Evolutionary conservation across 2,329 filamentous ascomycete genomes (phyloP).

Genomic region (Neonectria coccinea): DNA sequence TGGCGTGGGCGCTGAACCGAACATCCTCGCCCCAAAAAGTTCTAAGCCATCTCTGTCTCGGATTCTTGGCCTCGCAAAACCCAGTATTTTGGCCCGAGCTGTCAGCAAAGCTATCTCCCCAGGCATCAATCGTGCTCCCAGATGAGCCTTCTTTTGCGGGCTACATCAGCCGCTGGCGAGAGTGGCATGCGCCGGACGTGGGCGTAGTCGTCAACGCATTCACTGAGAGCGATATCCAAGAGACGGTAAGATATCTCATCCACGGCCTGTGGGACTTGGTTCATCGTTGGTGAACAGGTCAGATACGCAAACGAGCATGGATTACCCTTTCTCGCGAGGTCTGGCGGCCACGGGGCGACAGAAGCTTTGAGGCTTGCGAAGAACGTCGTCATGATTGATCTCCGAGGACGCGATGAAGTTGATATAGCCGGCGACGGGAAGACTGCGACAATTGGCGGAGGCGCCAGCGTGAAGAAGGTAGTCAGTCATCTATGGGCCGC

Average conservation of each 20-base stretch:
- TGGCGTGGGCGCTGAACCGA: constrained; percentile 22
- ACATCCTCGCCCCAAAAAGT: constrained; percentile 18
- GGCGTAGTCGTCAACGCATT: constrained; percentile 22
- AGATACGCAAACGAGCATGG: constrained; percentile 28
- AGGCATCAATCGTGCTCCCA: constrained; percentile 23
- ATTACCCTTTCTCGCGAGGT: constrained; percentile 27
- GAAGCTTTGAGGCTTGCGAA: constrained; percentile 28
- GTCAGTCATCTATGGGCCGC: constrained; percentile 20
- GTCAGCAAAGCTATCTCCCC: constrained; percentile 18
- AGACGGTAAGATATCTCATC: constrained; percentile 14
- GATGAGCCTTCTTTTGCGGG: background rate
- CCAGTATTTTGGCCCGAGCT: constrained; percentile 24
- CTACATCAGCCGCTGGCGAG: constrained; percentile 28
- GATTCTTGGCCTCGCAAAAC: constrained; percentile 7
- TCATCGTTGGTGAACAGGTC: constrained; percentile 18
- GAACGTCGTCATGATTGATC: constrained; percentile 26
- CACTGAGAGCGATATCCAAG: constrained; percentile 31
- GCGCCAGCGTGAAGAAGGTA: constrained; percentile 28
- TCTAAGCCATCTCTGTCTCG: constrained; percentile 17
- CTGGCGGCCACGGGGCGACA: constrained; percentile 31
- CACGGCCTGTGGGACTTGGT: rapidly evolving
- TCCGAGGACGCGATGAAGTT: constrained; percentile 15
- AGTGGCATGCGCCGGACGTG: constrained; percentile 33
- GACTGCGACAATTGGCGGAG: constrained; percentile 20
- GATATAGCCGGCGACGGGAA: constrained; percentile 7